These are phyloP conservation scores for Fusarium temperatum DNA, from an alignment of 2,329 filamentous ascomycete species.

Conservation along the genomic window DNA sequence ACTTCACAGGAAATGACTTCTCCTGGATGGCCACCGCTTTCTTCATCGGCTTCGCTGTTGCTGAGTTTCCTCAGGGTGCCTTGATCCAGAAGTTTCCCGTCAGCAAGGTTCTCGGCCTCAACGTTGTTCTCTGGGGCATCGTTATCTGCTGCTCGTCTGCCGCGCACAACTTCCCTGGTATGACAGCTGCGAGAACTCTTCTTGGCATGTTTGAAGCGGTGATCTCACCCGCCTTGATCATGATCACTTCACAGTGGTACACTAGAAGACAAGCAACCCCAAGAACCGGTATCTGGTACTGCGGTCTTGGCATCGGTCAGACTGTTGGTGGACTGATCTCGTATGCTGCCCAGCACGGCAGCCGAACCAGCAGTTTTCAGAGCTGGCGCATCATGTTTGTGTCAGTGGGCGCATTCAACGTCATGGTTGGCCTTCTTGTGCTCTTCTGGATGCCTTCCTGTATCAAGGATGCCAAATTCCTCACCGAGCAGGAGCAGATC, in stretches of 20 bases:
- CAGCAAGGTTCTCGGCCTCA: neutral
- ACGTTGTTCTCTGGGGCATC: slow-evolving; percentile 5
- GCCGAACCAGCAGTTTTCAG: neutral
- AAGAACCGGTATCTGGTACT: slow-evolving; percentile 13
- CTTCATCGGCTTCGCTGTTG: slow-evolving; percentile 1
- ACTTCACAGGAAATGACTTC: slow-evolving; percentile 6
- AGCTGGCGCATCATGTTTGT: slow-evolving; percentile 10
- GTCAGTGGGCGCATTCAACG: neutral
- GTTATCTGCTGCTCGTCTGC: slow-evolving; percentile 8
- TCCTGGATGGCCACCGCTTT: slow-evolving; percentile 14
- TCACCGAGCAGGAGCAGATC: neutral
- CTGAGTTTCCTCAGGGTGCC: slow-evolving; percentile 3
- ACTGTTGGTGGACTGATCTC: slow-evolving; percentile 6
- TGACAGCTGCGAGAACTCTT: slow-evolving; percentile 5
- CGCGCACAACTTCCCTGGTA: neutral
- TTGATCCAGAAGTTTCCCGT: slow-evolving; percentile 1
- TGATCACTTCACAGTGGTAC: slow-evolving; percentile 13
- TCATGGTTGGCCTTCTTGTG: neutral
- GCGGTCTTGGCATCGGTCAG: slow-evolving; percentile 1
- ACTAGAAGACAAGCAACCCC: slow-evolving; percentile 1
- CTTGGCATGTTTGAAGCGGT: slow-evolving; percentile 15
- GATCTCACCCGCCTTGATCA: neutral
- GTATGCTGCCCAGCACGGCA: slow-evolving; percentile 3
- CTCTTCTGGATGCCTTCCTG: slow-evolving; percentile 8
- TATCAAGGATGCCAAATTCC: slow-evolving; percentile 1